Base-by-base conservation (phyloP, 2,329 filamentous ascomycete species). In the Aspergillus thermomutatus region DNA sequence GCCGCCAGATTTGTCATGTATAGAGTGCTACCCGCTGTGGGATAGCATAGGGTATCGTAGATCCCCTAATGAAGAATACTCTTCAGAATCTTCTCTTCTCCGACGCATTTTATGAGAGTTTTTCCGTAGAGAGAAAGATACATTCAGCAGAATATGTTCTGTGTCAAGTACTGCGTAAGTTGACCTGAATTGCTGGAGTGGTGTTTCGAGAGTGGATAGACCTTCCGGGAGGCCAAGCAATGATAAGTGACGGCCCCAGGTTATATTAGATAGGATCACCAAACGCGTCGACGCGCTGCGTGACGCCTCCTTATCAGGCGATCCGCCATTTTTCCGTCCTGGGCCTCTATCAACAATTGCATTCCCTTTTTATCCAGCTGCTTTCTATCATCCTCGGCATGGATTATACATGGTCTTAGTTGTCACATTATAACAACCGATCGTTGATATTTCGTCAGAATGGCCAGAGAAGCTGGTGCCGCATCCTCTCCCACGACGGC, bases 221-320 rank as follows among this genome's bases (percentile, higher is more conserved):
- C 56, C 54, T 52, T 53, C 43, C 54, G 52, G 57, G 46, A 37
- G 50, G 56, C 52, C 56, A 53, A 47, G 53, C 28, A 37, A 61
- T 43, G 31, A 53, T 50, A 27, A 50, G 49, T 27, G 55, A 45
- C 54, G 52, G 50, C 59, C 45, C 51, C 46, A 55, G 47, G 25
- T 26, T 3, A 3, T 31, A 4, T 3, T 31, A 37, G 31, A 17
- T 17, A 55, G 41, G 59, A 63, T 57, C 68, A 72, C 70, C 74
- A 64, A 70, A 75, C 73, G 73, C 73, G 73, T 75, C 64, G 67
- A 74, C 68, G 66, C 71, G 66, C 21, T 46, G 8, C 63, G 60
- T 57, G 69, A 64, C 63, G 52, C 63, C 62, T 46, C 58, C 60
- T 60, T 67, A 66, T 50, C 54, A 45, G 27, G 37, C 23, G 49